Evolutionary conservation across 2,329 filamentous ascomycete species (phyloP).

Genomic region (Hysterium pulicare): DNA sequence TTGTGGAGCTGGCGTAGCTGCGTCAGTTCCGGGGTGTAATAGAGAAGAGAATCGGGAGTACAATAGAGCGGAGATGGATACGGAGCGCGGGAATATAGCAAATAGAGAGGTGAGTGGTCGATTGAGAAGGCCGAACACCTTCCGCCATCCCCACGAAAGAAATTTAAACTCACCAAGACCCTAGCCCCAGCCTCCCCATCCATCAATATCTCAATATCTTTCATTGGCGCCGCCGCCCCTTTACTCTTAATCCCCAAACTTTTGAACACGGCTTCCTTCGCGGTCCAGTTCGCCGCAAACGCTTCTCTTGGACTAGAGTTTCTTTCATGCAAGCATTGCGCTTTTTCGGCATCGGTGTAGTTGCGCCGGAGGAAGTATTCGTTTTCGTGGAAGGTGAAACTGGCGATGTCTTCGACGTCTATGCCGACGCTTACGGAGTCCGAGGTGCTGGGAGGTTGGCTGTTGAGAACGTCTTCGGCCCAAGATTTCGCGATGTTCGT

Average conservation of each 20-base stretch:
- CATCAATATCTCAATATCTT: constrained; percentile 9
- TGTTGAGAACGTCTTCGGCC: constrained; percentile 2
- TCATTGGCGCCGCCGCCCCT: constrained; percentile 8
- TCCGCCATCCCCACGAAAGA: too few relatives aligned
- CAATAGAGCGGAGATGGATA: too few relatives aligned
- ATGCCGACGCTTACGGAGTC: neutral
- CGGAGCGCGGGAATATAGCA: too few relatives aligned
- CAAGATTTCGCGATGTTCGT: neutral
- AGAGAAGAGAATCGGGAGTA: too few relatives aligned
- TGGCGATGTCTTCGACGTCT: neutral
- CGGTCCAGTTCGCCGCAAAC: constrained; percentile 8
- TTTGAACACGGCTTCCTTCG: constrained; percentile 12
- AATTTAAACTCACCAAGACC: too few relatives aligned
- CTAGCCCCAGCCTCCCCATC: too few relatives aligned
- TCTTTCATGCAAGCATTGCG: neutral
- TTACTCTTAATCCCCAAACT: constrained; percentile 2
- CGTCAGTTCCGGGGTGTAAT: too few relatives aligned
- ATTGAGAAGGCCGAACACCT: too few relatives aligned
- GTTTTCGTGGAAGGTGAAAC: neutral
- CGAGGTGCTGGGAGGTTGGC: too few relatives aligned
- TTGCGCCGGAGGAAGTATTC: constrained; percentile 9
- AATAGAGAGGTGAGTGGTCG: too few relatives aligned
- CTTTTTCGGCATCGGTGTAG: constrained; percentile 6
- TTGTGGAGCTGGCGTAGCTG: neutral
- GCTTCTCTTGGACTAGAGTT: constrained; percentile 4